Evolutionary conservation across 78 protist genomes (phyloP).

Genomic region (Pelomyxa schiedti): DNA sequence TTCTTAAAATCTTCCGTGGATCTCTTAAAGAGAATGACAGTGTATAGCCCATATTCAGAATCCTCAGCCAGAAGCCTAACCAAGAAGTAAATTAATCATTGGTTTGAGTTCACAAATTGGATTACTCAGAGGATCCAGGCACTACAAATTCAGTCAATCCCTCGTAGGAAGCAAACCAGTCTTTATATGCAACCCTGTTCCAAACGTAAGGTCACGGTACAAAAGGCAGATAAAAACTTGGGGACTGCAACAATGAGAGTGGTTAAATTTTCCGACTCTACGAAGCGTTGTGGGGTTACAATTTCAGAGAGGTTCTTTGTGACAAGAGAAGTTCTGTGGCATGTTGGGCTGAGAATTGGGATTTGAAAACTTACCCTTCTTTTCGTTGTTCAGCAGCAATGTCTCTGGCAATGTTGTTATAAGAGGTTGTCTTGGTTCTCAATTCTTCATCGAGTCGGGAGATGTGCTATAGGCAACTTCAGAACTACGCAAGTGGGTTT

Average conservation of each 20-base stretch:
- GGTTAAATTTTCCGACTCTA: conserved; percentile 27
- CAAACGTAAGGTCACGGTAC: not conserved
- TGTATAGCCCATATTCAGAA: conserved; percentile 14
- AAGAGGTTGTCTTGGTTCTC: not conserved
- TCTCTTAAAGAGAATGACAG: conserved; percentile 19
- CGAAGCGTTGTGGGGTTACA: not conserved
- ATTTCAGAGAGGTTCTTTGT: not conserved
- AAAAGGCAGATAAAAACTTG: conserved; percentile 12
- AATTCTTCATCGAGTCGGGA: too few species aligned
- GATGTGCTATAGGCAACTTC: too few species aligned
- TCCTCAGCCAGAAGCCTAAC: conserved; percentile 10
- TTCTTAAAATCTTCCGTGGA: conserved; percentile 34
- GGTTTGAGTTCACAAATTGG: not conserved
- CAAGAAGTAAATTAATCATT: not conserved
- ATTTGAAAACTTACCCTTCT: not conserved
- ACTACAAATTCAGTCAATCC: conserved; percentile 22
- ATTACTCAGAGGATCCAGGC: conserved; percentile 19
- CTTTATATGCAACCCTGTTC: not conserved
- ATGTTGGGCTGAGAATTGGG: not conserved
- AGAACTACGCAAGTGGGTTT: too few species aligned
- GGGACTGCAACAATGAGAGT: conserved; percentile 30
- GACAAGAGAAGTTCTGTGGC: conserved; percentile 1
- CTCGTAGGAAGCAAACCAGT: not conserved
- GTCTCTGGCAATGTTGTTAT: not conserved
- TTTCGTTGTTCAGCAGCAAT: conserved; percentile 3